Conservation (phyloP, 2,329 filamentous ascomycete genomes). For the Phymatotrichopsis omnivora region DNA sequence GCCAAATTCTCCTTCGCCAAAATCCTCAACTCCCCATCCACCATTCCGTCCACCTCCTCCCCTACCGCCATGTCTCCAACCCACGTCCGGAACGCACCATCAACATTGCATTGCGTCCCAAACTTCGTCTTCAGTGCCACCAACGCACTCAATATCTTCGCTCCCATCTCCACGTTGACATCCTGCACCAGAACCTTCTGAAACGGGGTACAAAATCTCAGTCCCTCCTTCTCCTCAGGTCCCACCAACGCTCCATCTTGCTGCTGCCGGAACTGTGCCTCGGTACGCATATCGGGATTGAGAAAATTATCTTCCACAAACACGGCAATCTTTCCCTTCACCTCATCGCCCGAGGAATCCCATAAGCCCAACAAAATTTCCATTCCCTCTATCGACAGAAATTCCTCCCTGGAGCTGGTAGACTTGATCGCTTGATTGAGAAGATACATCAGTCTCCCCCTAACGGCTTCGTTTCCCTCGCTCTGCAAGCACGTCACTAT, state of each 20-base stretch:
- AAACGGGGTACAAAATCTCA: slow-evolving; percentile 19
- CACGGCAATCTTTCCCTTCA: slow-evolving; percentile 47
- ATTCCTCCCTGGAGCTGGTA: slow-evolving; percentile 44
- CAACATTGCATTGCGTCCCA: slow-evolving; percentile 14
- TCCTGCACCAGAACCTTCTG: slow-evolving; percentile 20
- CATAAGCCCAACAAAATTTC: slow-evolving; percentile 46
- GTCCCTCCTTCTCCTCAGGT: slow-evolving; percentile 10
- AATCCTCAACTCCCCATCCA: too few relatives aligned
- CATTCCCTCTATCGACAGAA: slow-evolving; percentile 48
- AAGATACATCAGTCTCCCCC: slow-evolving; percentile 34
- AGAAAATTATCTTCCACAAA: slow-evolving; percentile 56
- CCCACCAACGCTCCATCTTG: slow-evolving; percentile 8
- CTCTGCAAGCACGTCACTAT: slow-evolving; percentile 34
- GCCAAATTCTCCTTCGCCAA: too few relatives aligned
- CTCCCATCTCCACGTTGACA: slow-evolving; percentile 2
- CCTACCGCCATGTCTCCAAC: slow-evolving; percentile 9
- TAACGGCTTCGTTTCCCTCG: slow-evolving; percentile 24
- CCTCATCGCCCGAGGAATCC: slow-evolving; percentile 39
- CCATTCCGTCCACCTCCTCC: too few relatives aligned
- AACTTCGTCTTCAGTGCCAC: slow-evolving; percentile 19
- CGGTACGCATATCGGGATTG: slow-evolving; percentile 54
- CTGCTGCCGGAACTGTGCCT: slow-evolving; percentile 22
- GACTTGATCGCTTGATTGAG: slow-evolving; percentile 50
- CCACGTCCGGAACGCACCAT: slow-evolving; percentile 17
- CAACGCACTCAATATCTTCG: slow-evolving; percentile 22